Percentiles rank a stretch among this genome's conserved stretches.
phyloP scores from a whole-genome alignment of 306 rosid genomes.

The Trifolium fragiferum region DNA sequence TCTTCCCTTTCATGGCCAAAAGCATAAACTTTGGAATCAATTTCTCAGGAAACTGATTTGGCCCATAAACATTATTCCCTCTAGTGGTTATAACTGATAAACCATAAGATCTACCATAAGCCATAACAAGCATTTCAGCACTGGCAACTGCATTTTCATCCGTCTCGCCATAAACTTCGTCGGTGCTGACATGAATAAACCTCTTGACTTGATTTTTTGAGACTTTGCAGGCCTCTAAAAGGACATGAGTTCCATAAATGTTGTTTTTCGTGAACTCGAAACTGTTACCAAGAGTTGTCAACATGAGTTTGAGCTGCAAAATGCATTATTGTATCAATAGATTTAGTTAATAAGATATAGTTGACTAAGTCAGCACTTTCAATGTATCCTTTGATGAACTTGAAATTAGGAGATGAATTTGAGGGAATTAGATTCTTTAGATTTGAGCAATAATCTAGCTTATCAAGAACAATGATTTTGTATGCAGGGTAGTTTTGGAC shows the following conservation, averaged over 20 bases:
- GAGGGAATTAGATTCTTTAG: conserved; percentile 45
- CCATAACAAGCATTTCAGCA: conserved; percentile 55
- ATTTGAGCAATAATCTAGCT: conserved; percentile 47
- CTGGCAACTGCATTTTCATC: conserved; percentile 43
- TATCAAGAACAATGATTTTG: conserved; percentile 47
- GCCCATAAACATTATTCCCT: conserved; percentile 51
- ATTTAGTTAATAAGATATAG: conserved; percentile 43
- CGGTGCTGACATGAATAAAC: conserved; percentile 51
- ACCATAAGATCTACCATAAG: conserved; percentile 50
- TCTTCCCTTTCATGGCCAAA: conserved; percentile 45
- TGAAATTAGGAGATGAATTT: conserved; percentile 38
- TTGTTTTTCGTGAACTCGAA: conserved; percentile 50
- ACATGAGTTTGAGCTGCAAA: conserved; percentile 51
- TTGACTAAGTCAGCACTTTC: conserved; percentile 47
- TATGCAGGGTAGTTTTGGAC: conserved; percentile 36
- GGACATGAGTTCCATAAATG: conserved; percentile 48
- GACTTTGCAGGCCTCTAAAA: conserved; percentile 48
- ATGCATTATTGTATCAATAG: conserved; percentile 51
- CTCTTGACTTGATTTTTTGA: conserved; percentile 31
- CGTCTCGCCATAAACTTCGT: conserved; percentile 47
- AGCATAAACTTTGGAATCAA: conserved; percentile 50
- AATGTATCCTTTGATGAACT: conserved; percentile 50
- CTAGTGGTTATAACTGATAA: conserved; percentile 48
- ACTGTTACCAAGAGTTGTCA: conserved; percentile 47
- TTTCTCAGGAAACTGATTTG: conserved; percentile 50